Conservation (phyloP, 2,329 filamentous ascomycete species). For the Boeremia lycopersici region DNA sequence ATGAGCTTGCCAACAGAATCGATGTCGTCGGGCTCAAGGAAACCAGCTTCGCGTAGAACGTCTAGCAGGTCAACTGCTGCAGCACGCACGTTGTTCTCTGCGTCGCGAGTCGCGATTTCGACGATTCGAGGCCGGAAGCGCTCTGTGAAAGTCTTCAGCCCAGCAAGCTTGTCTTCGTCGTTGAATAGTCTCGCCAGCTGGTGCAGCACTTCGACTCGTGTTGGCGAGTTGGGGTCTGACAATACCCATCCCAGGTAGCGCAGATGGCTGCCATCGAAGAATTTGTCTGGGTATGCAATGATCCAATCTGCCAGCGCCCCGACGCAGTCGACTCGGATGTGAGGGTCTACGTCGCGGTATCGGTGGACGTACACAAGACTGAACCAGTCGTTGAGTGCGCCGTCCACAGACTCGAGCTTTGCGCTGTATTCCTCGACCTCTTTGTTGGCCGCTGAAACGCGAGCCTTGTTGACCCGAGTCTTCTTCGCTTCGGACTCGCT, state of each 20-base stretch:
- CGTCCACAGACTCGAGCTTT: conserved; percentile 72
- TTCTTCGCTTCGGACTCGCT: conserved; percentile 78
- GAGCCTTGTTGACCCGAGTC: conserved; percentile 76
- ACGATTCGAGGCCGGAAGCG: conserved; percentile 85
- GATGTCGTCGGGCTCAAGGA: conserved; percentile 90
- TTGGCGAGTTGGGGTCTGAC: conserved; percentile 76
- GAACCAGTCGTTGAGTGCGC: conserved; percentile 82
- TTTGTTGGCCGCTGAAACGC: conserved; percentile 73
- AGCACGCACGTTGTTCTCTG: conserved; percentile 79
- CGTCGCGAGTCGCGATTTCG: conserved; percentile 89
- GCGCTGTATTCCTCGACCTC: conserved; percentile 73
- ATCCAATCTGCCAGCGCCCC: conserved; percentile 90
- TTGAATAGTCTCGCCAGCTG: conserved; percentile 82
- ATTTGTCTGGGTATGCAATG: conserved; percentile 78
- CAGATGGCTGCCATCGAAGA: conserved; percentile 88
- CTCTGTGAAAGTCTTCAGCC: conserved; percentile 89
- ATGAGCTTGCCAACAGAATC: conserved; percentile 86
- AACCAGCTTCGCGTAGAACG: conserved; percentile 77
- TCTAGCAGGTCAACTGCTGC: conserved; percentile 82
- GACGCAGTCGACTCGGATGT: conserved; percentile 86
- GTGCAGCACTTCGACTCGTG: conserved; percentile 83
- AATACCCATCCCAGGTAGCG: conserved; percentile 96
- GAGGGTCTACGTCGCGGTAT: conserved; percentile 91
- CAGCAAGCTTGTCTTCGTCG: conserved; percentile 75
- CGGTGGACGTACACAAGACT: conserved; percentile 93